Evolutionary conservation across 1,284 basidiomycete genomes (phyloP).

Genomic region (Pseudozyma hubeiensis): DNA sequence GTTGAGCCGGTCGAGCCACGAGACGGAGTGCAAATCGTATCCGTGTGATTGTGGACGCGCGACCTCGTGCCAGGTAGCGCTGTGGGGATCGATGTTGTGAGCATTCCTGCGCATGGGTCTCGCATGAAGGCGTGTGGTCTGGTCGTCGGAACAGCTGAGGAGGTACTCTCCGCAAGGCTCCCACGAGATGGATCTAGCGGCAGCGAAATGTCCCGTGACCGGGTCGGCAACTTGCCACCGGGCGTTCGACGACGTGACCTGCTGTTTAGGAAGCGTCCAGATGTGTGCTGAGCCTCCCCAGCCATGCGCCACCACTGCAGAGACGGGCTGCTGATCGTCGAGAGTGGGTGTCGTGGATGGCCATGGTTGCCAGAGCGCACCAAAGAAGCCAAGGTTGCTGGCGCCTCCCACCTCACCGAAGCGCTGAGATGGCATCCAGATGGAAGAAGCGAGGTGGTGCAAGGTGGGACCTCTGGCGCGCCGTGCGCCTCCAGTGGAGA

Average conservation of each 20-base stretch:
- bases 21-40: slow-evolving; percentile 58
- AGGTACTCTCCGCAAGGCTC: slow-evolving; percentile 63
- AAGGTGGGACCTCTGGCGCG: slow-evolving; percentile 59
- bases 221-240: slow-evolving; percentile 36
- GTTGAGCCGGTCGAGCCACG: slow-evolving; percentile 61
- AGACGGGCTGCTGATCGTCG: slow-evolving; percentile 7
- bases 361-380: slow-evolving; percentile 58
- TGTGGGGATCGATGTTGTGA: slow-evolving; percentile 4
- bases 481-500: slow-evolving; percentile 37
- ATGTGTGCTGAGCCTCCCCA: slow-evolving; percentile 65
- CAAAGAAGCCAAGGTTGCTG: slow-evolving; percentile 63
- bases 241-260: slow-evolving; percentile 3
- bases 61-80: slow-evolving; percentile 63
- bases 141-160: slow-evolving; percentile 57
- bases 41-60: slow-evolving; percentile 67
- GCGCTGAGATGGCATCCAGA: slow-evolving; percentile 65
- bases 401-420: slow-evolving; percentile 66
- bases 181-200: slow-evolving; percentile 58
- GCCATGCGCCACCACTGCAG: slow-evolving; percentile 58
- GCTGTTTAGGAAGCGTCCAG: slow-evolving; percentile 30
- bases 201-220: slow-evolving; percentile 59
- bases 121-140: slow-evolving; percentile 64
- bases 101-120: slow-evolving; percentile 22
- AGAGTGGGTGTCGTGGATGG: not conserved
- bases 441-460: slow-evolving; percentile 45